Base-by-base conservation (phyloP, 441 rosid species). In the Croton setiger region DNA sequence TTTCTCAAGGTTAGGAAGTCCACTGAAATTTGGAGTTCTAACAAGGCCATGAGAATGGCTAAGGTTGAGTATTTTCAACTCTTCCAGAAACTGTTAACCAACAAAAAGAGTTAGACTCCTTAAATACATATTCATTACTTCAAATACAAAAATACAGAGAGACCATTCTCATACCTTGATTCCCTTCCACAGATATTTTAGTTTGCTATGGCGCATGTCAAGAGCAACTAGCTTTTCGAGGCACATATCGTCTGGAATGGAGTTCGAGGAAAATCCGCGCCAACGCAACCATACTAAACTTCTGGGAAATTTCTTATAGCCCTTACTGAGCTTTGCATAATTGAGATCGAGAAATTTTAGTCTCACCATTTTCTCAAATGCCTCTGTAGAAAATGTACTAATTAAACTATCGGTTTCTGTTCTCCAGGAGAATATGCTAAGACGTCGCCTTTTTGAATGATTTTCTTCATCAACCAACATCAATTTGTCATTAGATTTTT, bases 231-330 rank as follows among this genome's bases (percentile, higher is more conserved):
- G 68, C 14, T 74, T 76, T 35, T 52, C 57, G 13, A 62, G 67
- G 55, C 59, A 45, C 9, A 80, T 23, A 37, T 71, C 53, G 18
- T 20, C 27, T 35, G 80, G 80, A 15, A 76, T 6, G 47, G 64
- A 74, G 6, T 41, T 74, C 53, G 69, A 44, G 18, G 73, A 49
- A 49, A 49, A 81, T 15, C 78, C 74, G 58, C 69, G 68, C 83
- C 83, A 80, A 31, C 14, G 43, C 1, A 80, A 62, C 67, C 77
- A 57, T 27, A 75, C 58, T 23, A 82, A 63, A 49, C 77, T 76
- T 44, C 67, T 21, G 0, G 79, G 64, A 61, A 75, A 58, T 53
- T 58, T 12, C 36, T 66, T 47, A 53, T 41, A 81, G 66, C 37
- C 67, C 59, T 21, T 73, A 7, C 62, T 8, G 63, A 75, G 72